Base-by-base conservation (phyloP, 495 filamentous ascomycete species). In the Talaromyces adpressus region DNA sequence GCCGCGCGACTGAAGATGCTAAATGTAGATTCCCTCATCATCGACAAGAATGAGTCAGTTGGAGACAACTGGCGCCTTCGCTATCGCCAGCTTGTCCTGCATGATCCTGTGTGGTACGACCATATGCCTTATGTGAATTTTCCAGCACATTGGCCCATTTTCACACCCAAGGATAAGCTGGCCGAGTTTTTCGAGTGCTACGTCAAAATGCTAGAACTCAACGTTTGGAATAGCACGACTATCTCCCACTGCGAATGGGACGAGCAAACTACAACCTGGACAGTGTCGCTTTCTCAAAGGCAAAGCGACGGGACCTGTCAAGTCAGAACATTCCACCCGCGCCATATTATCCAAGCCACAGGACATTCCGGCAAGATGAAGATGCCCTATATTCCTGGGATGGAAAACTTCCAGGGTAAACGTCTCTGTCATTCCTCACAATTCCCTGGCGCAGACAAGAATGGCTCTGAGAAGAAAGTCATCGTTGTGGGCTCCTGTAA, bases 41-140 rank as follows among this genome's bases (percentile, higher is more conserved):
- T 93, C 64, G 91, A 94, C 68, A 72, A 74, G 20, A 87, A 87
- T 67, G 78, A 82, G 12, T 70, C 82, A 16, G 75, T 93, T 11
- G 91, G 91, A 8, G 90, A 92, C 68, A 91, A 85, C 72, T 94
- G 91, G 91, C 80, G 89, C 22, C 83, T 81, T n/a, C 76, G 91
- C 36, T 83, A 83, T 63, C 77, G 81, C 54, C 79, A 81, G 58
- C 77, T 83, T 1, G 89, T 92, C 0, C 80, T 91, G 4, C 91
- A 93, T 67, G 89, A 92, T 64, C 86, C 89, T 0, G 85, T 92
- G 4, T 89, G 87, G 84, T 91, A 84, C 66, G 87, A 91, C 68
- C 89, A 92, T 68, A 70, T 92, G 71, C 87, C 90, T 1, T 92
- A 91, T 71, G 53, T 92, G 1, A 74, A 78, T 0, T 93, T 92